phyloP scores from a whole-genome alignment of 352 stramenopile species.

The Phytophthora rubi region DNA sequence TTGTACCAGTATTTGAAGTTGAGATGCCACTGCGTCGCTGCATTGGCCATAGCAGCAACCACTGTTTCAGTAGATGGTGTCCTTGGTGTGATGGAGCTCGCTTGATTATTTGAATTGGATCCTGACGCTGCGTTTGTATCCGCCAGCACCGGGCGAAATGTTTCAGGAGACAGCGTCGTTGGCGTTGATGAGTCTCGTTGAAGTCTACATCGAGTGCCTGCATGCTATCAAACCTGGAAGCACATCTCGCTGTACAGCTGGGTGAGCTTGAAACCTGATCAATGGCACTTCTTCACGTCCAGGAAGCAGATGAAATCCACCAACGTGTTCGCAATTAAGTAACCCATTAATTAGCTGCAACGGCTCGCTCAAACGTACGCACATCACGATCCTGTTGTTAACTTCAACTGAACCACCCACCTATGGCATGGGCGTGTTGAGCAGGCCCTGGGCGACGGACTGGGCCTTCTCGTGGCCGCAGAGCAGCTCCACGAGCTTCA shows the following conservation, averaged over 20 bases:
- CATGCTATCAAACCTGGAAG: too few relatives aligned
- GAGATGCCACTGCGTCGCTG: neutral
- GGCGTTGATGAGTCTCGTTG: too few relatives aligned
- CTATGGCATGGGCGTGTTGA: constrained; percentile 42
- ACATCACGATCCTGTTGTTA: neutral
- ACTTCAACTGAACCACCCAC: constrained; percentile 5
- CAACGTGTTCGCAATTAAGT: too few relatives aligned
- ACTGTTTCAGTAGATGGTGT: neutral
- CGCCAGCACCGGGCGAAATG: neutral
- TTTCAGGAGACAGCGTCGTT: neutral
- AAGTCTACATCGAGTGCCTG: too few relatives aligned
- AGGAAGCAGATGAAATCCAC: too few relatives aligned
- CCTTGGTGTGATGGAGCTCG: neutral
- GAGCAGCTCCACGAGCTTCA: constrained; percentile 84
- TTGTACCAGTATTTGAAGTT: neutral
- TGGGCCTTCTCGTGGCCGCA: constrained; percentile 65
- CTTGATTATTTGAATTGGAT: neutral
- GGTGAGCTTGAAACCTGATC: too few relatives aligned
- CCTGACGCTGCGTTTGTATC: neutral
- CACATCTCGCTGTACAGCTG: too few relatives aligned
- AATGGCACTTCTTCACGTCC: too few relatives aligned
- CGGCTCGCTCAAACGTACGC: neutral
- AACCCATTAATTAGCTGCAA: neutral
- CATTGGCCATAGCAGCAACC: neutral
- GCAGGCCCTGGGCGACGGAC: constrained; percentile 63